These are phyloP conservation scores for Trichophyton mentagrophytes DNA, from an alignment of 2,329 filamentous ascomycete genomes.

Conservation along the genomic window DNA sequence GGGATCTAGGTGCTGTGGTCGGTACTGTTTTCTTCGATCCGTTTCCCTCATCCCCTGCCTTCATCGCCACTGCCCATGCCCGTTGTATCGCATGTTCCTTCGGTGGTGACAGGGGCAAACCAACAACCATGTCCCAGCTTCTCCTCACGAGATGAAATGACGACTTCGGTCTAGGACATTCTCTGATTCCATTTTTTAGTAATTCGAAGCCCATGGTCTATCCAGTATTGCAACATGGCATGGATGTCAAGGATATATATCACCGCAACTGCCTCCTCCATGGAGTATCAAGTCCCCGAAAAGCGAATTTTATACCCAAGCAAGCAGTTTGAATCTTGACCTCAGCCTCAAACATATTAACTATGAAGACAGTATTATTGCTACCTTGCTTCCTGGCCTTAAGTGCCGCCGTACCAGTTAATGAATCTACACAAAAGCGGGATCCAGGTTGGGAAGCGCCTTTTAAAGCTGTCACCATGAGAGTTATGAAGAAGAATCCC, in stretches of 20 bases:
- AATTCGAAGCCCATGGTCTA: not conserved
- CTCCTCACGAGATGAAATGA: not conserved
- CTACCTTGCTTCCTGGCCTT: not conserved
- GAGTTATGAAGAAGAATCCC: not conserved
- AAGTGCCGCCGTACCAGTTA: not conserved
- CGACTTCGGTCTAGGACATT: not conserved
- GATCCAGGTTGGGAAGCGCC: not conserved
- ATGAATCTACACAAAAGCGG: not conserved
- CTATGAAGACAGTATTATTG: not conserved
- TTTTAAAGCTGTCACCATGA: not conserved
- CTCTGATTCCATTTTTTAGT: not conserved
- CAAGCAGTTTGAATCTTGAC: not conserved
- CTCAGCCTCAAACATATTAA: not conserved
- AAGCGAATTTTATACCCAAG: not conserved
- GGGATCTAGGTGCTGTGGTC: not conserved
- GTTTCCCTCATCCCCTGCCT: not conserved
- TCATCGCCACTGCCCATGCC: not conserved
- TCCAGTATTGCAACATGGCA: not conserved
- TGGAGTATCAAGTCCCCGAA: not conserved
- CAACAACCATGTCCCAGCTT: not conserved
- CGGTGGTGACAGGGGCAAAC: not conserved
- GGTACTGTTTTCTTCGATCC: not conserved
- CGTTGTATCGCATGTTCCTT: not conserved
- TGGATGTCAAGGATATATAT: not conserved
- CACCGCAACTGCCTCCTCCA: not conserved